Evolutionary conservation across 2,329 filamentous ascomycete genomes (phyloP).

Genomic region (Trichoderma sp.): DNA sequence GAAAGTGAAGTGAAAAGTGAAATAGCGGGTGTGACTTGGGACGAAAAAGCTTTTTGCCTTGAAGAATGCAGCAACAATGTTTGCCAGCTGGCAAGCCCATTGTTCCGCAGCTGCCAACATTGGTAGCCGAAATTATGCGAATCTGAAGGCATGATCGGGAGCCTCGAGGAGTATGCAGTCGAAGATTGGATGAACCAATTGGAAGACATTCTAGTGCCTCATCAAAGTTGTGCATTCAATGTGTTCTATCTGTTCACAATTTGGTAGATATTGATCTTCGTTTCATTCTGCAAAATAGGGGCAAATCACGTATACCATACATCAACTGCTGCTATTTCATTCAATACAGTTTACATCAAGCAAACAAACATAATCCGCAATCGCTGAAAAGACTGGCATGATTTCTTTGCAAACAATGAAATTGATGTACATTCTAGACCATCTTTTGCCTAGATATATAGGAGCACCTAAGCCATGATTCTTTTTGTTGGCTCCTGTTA

Average conservation of each 20-base stretch:
- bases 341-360: not conserved
- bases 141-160: not conserved
- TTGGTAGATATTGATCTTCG: no score
- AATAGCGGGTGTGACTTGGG: not conserved
- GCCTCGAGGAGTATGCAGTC: not conserved
- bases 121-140: not conserved
- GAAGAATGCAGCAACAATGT: not conserved
- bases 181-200: no score
- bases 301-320: not conserved
- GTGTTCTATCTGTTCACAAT: not conserved
- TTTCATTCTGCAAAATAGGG: not conserved
- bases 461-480: conserved; percentile 25
- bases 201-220: not conserved
- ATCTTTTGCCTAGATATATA: conserved; percentile 33
- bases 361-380: not conserved
- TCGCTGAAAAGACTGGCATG: not conserved
- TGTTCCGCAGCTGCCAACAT: not conserved
- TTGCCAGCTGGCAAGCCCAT: conserved; percentile 20
- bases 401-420: conserved; percentile 30
- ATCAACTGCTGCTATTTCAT: no score
- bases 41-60: conserved; percentile 1
- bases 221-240: not conserved
- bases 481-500: conserved; percentile 22
- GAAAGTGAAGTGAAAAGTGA: not conserved
- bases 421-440: conserved; percentile 38